Conservation (phyloP, 768 basidiomycete genomes). For the Trametes cubensis region DNA sequence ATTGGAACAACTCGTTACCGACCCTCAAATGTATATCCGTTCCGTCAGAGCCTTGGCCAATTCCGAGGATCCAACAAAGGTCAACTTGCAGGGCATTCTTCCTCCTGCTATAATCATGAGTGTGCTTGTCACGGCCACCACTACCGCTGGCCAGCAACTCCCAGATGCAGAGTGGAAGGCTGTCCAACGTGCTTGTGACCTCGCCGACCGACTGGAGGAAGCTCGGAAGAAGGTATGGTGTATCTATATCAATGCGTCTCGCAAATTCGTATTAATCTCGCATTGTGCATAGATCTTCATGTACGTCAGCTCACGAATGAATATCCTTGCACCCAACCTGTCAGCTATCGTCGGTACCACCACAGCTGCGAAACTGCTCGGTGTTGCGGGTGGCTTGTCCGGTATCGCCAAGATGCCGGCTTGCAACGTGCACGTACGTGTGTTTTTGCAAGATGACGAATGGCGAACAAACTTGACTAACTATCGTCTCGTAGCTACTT, state of each 20-base stretch:
- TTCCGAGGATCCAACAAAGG: slow-evolving; percentile 87
- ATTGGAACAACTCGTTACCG: slow-evolving; percentile 91
- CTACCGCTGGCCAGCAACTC: slow-evolving; percentile 78
- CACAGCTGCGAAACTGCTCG: slow-evolving; percentile 96
- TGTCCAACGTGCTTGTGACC: slow-evolving; percentile 83
- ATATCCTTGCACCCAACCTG: slow-evolving; percentile 96
- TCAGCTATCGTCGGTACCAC: slow-evolving; percentile 98
- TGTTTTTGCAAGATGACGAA: background rate
- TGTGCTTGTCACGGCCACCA: slow-evolving; percentile 93
- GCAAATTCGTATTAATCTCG: background rate
- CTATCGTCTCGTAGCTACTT: slow-evolving; percentile 62
- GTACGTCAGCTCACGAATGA: slow-evolving; percentile 99
- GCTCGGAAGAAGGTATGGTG: slow-evolving; percentile 77
- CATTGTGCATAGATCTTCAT: slow-evolving; percentile 77
- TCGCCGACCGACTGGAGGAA: slow-evolving; percentile 86
- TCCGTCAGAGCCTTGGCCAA: slow-evolving; percentile 90
- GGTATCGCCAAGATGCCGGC: slow-evolving; percentile 93
- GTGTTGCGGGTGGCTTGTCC: slow-evolving; percentile 91
- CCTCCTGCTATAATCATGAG: slow-evolving; percentile 93
- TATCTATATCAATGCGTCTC: background rate
- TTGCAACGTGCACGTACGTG: slow-evolving; percentile 89
- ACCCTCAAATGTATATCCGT: slow-evolving; percentile 89
- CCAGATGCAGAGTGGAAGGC: slow-evolving; percentile 73
- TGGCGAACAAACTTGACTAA: background rate
- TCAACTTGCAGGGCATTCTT: slow-evolving; percentile 75